A percentile compares a stretch with the other conserved stretches of the same genome.
Evolutionary conservation across 768 basidiomycete species (phyloP).

Genomic region (Suillus bovinus): DNA sequence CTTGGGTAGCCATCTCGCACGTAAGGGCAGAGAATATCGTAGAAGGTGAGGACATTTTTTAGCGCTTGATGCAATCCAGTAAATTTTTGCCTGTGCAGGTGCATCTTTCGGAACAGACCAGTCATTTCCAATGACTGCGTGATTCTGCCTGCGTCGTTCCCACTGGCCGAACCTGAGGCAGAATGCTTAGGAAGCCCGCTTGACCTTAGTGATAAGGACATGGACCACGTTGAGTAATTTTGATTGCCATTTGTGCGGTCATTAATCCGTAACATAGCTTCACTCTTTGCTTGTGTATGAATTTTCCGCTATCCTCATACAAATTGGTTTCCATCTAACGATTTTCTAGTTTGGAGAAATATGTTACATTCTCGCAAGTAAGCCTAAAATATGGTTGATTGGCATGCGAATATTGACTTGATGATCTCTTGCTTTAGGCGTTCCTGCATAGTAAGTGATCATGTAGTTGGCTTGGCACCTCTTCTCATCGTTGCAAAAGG

Average conservation of each 20-base stretch:
- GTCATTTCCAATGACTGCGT: slow-evolving; percentile 39
- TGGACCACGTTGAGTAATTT: slow-evolving; percentile 42
- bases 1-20: slow-evolving; percentile 41
- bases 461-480: background rate
- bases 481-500: slow-evolving; percentile 14
- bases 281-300: slow-evolving; percentile 61
- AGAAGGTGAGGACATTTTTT: slow-evolving; percentile 38
- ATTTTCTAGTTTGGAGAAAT: slow-evolving; percentile 41
- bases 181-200: slow-evolving; percentile 23
- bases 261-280: slow-evolving; percentile 36
- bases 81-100: slow-evolving; percentile 34
- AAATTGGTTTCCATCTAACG: slow-evolving; percentile 35
- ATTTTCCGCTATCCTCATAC: background rate
- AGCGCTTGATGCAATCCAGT: background rate
- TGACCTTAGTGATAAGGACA: slow-evolving; percentile 44
- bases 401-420: background rate
- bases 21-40: slow-evolving; percentile 53
- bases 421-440: slow-evolving; percentile 15
- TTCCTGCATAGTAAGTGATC: slow-evolving; percentile 22
- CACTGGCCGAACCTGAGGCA: slow-evolving; percentile 32
- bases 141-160: slow-evolving; percentile 54
- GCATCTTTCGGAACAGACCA: slow-evolving; percentile 42
- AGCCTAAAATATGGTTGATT: background rate
- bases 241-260: background rate
- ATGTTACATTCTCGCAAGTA: slow-evolving; percentile 30